Percentiles rank a stretch among this genome's conserved stretches.
Conservation (phyloP, 2,329 filamentous ascomycete genomes). For the Aureobasidium sp. region DNA sequence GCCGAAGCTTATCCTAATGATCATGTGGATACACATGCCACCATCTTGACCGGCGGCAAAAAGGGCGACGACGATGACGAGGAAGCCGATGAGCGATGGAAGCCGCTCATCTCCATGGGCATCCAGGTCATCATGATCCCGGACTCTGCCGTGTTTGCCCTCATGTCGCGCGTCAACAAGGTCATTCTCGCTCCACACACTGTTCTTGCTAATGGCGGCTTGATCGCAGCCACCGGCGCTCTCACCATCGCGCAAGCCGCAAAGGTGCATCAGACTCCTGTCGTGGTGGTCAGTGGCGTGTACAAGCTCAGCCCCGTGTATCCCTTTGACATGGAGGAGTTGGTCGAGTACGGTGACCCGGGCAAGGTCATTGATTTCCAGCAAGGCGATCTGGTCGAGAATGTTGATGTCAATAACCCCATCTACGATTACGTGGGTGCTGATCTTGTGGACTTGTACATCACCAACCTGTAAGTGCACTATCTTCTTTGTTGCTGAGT, state of each 20-base stretch:
- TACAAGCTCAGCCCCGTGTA: conserved; percentile 92
- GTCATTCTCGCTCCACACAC: conserved; percentile 84
- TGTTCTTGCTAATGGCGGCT: conserved; percentile 79
- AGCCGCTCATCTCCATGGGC: conserved; percentile 69
- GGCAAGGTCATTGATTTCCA: conserved; percentile 69
- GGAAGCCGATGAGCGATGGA: conserved; percentile 55
- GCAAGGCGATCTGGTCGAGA: conserved; percentile 71
- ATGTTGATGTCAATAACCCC: conserved; percentile 70
- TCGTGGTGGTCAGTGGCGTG: conserved; percentile 82
- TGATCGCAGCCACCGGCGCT: conserved; percentile 79
- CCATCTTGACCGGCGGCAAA: conserved; percentile 49
- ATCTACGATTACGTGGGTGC: conserved; percentile 76
- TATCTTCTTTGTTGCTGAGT: not conserved
- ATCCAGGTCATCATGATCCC: conserved; percentile 78
- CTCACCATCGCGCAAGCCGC: conserved; percentile 78
- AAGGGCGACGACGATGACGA: conserved; percentile 41
- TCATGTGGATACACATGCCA: conserved; percentile 55
- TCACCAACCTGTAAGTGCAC: conserved; percentile 68
- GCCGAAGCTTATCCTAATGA: conserved; percentile 68
- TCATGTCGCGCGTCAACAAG: conserved; percentile 94
- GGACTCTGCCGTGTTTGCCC: conserved; percentile 79
- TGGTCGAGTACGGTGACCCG: conserved; percentile 82
- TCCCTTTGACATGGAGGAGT: conserved; percentile 70
- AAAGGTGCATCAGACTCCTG: conserved; percentile 71
- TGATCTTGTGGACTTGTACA: conserved; percentile 70